Evolutionary conservation across 164 flowering plant species (phyloP).

Genomic region (Aristolochia contorta): DNA sequence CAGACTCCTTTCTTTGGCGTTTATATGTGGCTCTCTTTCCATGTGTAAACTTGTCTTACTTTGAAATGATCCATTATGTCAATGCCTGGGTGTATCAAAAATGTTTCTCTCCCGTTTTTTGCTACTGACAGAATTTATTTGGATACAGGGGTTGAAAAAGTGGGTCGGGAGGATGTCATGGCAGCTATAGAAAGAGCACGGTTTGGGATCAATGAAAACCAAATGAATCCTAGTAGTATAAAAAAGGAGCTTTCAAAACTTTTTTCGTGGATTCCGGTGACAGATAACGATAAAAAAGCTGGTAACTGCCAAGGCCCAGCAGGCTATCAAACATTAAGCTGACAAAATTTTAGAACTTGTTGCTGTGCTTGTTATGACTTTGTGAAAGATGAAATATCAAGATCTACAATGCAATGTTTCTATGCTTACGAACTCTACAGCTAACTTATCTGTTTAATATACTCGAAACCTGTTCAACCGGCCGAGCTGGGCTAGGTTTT

Average conservation of each 20-base stretch:
- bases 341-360: slow-evolving; percentile 9
- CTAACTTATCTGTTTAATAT: too few relatives aligned
- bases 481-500: too few relatives aligned
- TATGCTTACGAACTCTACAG: too few relatives aligned
- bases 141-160: slow-evolving; percentile 57
- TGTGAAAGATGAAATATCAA: too few relatives aligned
- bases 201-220: slow-evolving; percentile 67
- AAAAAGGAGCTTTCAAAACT: slow-evolving; percentile 63
- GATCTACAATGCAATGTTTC: too few relatives aligned
- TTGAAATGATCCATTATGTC: too few relatives aligned
- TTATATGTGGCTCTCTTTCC: too few relatives aligned
- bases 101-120: background rate
- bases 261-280: slow-evolving; percentile 81
- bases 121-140: background rate
- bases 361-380: too few relatives aligned
- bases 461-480: too few relatives aligned
- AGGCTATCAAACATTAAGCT: slow-evolving; percentile 81
- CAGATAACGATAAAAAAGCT: slow-evolving; percentile 33
- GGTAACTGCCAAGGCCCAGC: slow-evolving; percentile 48
- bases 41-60: too few relatives aligned
- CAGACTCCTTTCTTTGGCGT: too few relatives aligned
- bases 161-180: slow-evolving; percentile 83
- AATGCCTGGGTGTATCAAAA: too few relatives aligned
- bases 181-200: slow-evolving; percentile 91
- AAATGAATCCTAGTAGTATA: slow-evolving; percentile 26